Evolutionary conservation across 2,329 filamentous ascomycete genomes (phyloP), one percentile per base, ranked within the genome.

Genomic region (Whalleya microplaca): DNA sequence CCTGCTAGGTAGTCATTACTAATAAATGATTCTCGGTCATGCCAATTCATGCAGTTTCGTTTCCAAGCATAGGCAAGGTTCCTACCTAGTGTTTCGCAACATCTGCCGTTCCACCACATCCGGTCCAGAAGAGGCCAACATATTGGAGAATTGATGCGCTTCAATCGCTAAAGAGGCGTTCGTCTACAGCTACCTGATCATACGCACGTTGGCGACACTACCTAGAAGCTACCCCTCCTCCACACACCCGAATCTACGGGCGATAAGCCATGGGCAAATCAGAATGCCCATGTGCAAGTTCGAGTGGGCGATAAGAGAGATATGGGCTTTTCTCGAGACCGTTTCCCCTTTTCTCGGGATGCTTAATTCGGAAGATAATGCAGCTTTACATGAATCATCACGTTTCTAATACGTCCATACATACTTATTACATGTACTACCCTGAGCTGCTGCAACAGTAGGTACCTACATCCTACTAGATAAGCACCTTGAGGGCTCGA

Each of bases 241-340:
- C 56, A 56, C 45, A 53, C n/a, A 32, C 19, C 51, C 45, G 43
- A 51, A 51, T 40, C 41, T 56, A 52, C 57, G 55, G 53, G 48
- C 60, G 60, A 62, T 62, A 62, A 58, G 55, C 49, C 43, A 53
- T 49, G 52, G 50, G 42, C 57, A 52, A 62, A 62, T 62, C 57
- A 60, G 57, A 52, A 60, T 48, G 41, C 54, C 57, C 55, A 62
- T 62, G 60, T 62, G 56, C 57, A 56, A 58, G 49, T 58, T 19
- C 51, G 21, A 45, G 44, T 41, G 44, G 45, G 44, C 21, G 48
- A 48, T 47, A 55, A 27, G 49, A 21, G 20, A 46, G 10, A 51
- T 48, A 42, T 41, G 48, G 42, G 27, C 21, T 12, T 32, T 19
- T 41, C 37, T 50, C 44, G 27, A 48, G 44, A 45, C 18, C 43